Evolutionary conservation across 352 stramenopile genomes (phyloP), one percentile per base, ranked within the genome.

Genomic region (Phytophthora constricta): DNA sequence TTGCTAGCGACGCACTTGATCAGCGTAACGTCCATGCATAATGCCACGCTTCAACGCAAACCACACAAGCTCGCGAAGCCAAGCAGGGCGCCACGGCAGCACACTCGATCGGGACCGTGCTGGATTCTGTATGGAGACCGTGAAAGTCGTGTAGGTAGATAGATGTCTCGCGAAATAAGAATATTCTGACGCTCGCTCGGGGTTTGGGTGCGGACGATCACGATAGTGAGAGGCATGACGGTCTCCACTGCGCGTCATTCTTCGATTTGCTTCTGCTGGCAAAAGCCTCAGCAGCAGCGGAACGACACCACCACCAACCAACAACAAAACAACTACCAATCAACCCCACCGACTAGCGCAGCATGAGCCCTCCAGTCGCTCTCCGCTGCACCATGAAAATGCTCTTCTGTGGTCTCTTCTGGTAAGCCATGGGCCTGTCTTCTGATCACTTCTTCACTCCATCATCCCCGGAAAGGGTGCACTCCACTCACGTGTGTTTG

Each of bases 311-410:
- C 26, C 51, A 52, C 26, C 54, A 61, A 52, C 19, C 17, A 51
- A 43, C n/a, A 42, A 34, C 57, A 46, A 52, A 13, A 25, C 1
- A n/a, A 54, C n/a, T 39, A 60, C 28, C 41, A 17, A 42, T 19
- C 25, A 9, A 49, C 17, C 28, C 41, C 17, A 42, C 20, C 25
- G 4, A 49, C 17, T 22, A 41, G n/a, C 4, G 23, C 39, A 45
- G 50, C 28, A 67, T 67, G 59, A 56, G 7, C 23, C 13, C 42
- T 37, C 26, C 53, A 20, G 11, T 53, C 16, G 41, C 20, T 62
- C 59, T 61, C 37, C 42, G 31, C 22, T 62, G 59, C 42, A 28
- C 58, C 1, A 67, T 67, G 59, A 67, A 62, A 20, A 56, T 67
- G 28, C 59, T 37, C 19, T 41, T 48, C 19, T 67, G 25, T 33